phyloP scores from a whole-genome alignment of 2,329 filamentous ascomycete species.

The Cordyceps farinosa region DNA sequence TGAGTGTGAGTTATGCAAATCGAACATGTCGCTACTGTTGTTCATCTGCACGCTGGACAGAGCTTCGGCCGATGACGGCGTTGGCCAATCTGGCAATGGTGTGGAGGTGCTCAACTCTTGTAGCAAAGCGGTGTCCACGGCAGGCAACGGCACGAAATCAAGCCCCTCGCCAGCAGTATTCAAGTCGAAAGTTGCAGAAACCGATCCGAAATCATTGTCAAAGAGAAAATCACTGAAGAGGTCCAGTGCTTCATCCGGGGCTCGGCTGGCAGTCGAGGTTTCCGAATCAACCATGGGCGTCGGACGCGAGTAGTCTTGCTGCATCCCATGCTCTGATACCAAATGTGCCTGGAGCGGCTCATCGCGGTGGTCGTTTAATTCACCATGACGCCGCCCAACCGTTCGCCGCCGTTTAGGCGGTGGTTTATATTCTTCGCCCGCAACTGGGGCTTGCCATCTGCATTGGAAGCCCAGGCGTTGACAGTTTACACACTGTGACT shows the following conservation, averaged over 20 bases:
- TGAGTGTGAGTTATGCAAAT: background rate
- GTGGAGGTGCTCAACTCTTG: background rate
- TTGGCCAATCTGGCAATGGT: background rate
- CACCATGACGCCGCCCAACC: slow-evolving; percentile 2
- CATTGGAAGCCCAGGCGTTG: slow-evolving; percentile 22
- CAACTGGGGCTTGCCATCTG: slow-evolving; percentile 16
- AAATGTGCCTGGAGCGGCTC: background rate
- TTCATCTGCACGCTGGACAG: background rate
- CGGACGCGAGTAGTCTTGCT: background rate
- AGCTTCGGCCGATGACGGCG: background rate
- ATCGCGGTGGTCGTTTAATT: background rate
- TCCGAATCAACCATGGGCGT: background rate
- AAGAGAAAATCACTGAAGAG: background rate
- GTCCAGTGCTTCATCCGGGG: background rate
- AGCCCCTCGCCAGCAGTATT: slow-evolving; percentile 19
- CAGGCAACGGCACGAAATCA: slow-evolving; percentile 20
- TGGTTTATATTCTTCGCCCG: slow-evolving; percentile 19
- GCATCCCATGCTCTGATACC: no score
- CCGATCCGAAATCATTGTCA: slow-evolving; percentile 10
- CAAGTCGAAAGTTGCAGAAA: slow-evolving; percentile 15
- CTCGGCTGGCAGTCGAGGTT: background rate
- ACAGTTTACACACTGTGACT: slow-evolving; percentile 19
- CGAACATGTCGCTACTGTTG: background rate
- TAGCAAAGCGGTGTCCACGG: slow-evolving; percentile 11
- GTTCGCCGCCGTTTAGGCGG: slow-evolving; percentile 19